Conservation (phyloP, 1,284 basidiomycete species). For the Puccinia triticina region DNA sequence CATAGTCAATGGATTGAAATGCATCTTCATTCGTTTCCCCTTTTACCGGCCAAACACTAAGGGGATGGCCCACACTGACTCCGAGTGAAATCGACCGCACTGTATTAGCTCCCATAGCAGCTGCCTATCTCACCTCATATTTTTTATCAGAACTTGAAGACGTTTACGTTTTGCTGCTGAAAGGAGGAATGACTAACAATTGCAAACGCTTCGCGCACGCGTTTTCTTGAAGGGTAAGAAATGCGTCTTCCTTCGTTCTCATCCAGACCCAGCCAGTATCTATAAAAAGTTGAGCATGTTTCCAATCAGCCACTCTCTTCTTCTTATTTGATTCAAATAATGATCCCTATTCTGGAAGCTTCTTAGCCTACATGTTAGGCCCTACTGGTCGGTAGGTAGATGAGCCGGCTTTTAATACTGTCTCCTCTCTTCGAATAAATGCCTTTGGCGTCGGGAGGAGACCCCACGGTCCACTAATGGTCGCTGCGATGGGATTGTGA, state of each 20-base stretch:
- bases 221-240: slow-evolving; percentile 41
- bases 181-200: slow-evolving; percentile 1
- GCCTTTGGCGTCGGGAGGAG: slow-evolving; percentile 35
- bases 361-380: slow-evolving; percentile 34
- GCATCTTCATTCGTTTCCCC: slow-evolving; percentile 47
- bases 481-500: slow-evolving; percentile 36
- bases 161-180: neutral
- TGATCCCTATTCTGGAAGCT: neutral
- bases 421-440: slow-evolving; percentile 31
- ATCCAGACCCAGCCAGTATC: slow-evolving; percentile 49
- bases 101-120: slow-evolving; percentile 49
- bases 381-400: slow-evolving; percentile 33
- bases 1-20: slow-evolving; percentile 47
- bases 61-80: slow-evolving; percentile 41
- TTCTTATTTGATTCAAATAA: neutral
- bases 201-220: slow-evolving; percentile 46
- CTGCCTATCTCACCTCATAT: slow-evolving; percentile 26
- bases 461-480: slow-evolving; percentile 37
- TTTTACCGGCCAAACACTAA: slow-evolving; percentile 46
- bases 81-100: slow-evolving; percentile 44
- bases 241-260: slow-evolving; percentile 38
- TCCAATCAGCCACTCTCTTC: neutral
- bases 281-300: neutral
- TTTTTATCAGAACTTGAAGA: neutral
- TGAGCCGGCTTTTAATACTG: neutral